Conservation (phyloP, 805 yeast species). For the Blastobotrys americana region DNA sequence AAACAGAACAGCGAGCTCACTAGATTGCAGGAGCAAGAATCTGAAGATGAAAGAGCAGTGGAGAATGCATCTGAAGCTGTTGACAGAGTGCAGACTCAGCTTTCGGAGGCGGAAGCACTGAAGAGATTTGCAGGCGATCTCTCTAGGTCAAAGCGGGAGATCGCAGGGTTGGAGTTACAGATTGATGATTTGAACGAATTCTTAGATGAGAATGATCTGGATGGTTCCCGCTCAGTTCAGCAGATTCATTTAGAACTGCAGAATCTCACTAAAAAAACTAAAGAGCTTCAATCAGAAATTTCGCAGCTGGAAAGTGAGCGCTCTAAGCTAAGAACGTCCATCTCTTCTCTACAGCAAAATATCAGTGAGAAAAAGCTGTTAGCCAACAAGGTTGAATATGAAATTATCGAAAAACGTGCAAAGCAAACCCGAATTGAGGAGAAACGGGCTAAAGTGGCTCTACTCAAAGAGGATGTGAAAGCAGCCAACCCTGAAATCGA, state of each 20-base stretch:
- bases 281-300: conserved; percentile 33
- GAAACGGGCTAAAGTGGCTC: conserved; percentile 16
- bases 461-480: conserved; percentile 5
- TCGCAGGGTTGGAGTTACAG: conserved; percentile 20
- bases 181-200: conserved; percentile 21
- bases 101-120: conserved; percentile 23
- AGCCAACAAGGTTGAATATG: conserved; percentile 47
- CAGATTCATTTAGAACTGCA: conserved; percentile 22
- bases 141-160: conserved; percentile 24
- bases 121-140: conserved; percentile 28
- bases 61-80: conserved; percentile 9
- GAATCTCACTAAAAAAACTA: conserved; percentile 35
- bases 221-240: conserved; percentile 16
- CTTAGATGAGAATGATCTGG: neutral
- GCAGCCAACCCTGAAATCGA: conserved; percentile 8
- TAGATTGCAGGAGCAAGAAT: conserved; percentile 27
- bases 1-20: conserved; percentile 13
- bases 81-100: conserved; percentile 13
- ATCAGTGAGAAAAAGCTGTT: conserved; percentile 47
- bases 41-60: conserved; percentile 8
- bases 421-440: conserved; percentile 23
- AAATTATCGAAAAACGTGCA: conserved; percentile 38
- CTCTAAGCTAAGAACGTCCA: conserved; percentile 39
- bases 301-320: conserved; percentile 35
- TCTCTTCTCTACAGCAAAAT: conserved; percentile 40